Evolutionary conservation across 164 flowering plant species (phyloP), one percentile per base, ranked within the genome.

Genomic region (Pachysandra terminalis): DNA sequence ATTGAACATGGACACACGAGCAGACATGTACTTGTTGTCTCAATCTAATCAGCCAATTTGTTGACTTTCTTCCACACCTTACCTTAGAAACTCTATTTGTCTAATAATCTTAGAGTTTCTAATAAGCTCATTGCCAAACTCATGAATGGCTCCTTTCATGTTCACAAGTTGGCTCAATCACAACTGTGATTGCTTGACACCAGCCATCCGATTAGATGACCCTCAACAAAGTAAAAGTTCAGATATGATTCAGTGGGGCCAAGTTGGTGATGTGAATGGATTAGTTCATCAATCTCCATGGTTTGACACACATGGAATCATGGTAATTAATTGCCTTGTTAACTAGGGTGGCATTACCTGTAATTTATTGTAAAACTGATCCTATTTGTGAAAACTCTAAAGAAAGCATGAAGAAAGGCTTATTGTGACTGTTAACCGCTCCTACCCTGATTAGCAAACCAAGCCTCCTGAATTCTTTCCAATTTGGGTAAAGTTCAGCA

Each of bases 381-480:
- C 32, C 37, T n/a, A 48, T 23, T 60, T 64, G n/a, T 64, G 52
- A 17, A 56, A 37, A 27, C 55, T 26, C 16, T 21, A 12, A n/a
- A 26, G 27, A 21, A 51, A 28, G 21, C 51, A 68, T 32, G 65
- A 51, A 65, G 27, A 24, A 71, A 75, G 61, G 52, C 55, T 58
- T 45, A 19, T 57, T 61, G 67, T 66, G 68, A 74, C 77, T 27
- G 67, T 26, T 74, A 74, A 75, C 78, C 68, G 54, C 27, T 68
- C 37, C 65, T 19, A 58, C 57, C 63, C 68, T 28, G 28, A 64
- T 74, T 56, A 61, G 58, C 52, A 37, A 56, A n/a, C 21, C 63
- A 70, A 58, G 35, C 19, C 63, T 67, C 63, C 27, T 70, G 70
- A 45, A 55, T 59, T 22, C 32, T 60, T 35, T 5, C 73, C 58